Percentiles rank a stretch among this genome's conserved stretches.
phyloP scores from a whole-genome alignment of 805 yeast species.

The Pichia eremophila region DNA sequence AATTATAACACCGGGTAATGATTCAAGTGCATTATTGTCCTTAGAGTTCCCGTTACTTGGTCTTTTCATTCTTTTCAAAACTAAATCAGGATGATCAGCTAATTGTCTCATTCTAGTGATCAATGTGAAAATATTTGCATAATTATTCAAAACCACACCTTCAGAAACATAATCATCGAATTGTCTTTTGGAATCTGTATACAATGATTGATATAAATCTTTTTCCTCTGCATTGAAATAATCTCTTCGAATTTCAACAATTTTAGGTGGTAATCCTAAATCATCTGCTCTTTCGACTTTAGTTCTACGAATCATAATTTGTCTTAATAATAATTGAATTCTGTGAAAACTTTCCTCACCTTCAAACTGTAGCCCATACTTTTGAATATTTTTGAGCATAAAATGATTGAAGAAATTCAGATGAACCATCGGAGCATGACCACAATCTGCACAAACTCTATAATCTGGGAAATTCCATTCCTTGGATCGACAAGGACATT shows the following conservation, averaged over 20 bases:
- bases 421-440: slow-evolving; percentile 90
- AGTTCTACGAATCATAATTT: slow-evolving; percentile 88
- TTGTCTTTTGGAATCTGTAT: slow-evolving; percentile 76
- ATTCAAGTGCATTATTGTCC: slow-evolving; percentile 2
- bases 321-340: slow-evolving; percentile 63
- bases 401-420: slow-evolving; percentile 93
- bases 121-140: slow-evolving; percentile 92
- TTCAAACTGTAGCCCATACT: slow-evolving; percentile 71
- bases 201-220: slow-evolving; percentile 81
- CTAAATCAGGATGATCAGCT: slow-evolving; percentile 97
- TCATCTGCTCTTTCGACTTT: slow-evolving; percentile 96
- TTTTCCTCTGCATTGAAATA: slow-evolving; percentile 90
- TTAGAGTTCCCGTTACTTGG: slow-evolving; percentile 26
- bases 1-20: slow-evolving; percentile 46
- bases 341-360: slow-evolving; percentile 72
- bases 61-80: slow-evolving; percentile 51
- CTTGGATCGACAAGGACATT: slow-evolving; percentile 73
- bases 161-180: slow-evolving; percentile 90
- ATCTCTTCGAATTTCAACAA: slow-evolving; percentile 82
- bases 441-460: slow-evolving; percentile 78
- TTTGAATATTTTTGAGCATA: slow-evolving; percentile 88
- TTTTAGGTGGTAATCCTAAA: slow-evolving; percentile 91
- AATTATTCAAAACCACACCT: slow-evolving; percentile 93
- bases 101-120: slow-evolving; percentile 96
- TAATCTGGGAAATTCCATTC: slow-evolving; percentile 83